These are phyloP conservation scores for Eruca vesicaria DNA, from an alignment of 441 rosid genomes.

Conservation along the genomic window DNA sequence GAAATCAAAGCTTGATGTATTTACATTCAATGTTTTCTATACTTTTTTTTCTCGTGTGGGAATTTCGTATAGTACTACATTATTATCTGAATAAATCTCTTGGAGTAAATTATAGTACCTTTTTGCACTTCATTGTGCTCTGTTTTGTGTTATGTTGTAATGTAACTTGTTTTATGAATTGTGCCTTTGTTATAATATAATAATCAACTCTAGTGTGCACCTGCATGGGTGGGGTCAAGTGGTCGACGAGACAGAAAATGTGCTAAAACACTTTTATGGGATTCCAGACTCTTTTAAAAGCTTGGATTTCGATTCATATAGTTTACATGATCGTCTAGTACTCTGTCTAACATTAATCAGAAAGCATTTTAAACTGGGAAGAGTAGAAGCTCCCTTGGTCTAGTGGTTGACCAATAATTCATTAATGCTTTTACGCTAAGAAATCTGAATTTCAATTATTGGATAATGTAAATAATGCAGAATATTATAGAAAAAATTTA, in stretches of 20 bases:
- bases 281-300: background rate
- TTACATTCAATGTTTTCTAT: background rate
- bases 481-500: too few species aligned
- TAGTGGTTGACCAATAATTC: too few species aligned
- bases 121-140: conserved; percentile 18
- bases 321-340: background rate
- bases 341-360: background rate
- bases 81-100: background rate
- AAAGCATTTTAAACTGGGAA: background rate
- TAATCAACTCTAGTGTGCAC: background rate
- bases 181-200: background rate
- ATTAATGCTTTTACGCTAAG: too few species aligned
- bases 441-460: too few species aligned
- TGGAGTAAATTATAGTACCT: background rate
- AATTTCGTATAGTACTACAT: conserved; percentile 6
- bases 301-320: background rate
- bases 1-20: conserved; percentile 43
- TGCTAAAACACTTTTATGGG: background rate
- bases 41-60: background rate
- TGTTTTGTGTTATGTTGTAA: conserved; percentile 1
- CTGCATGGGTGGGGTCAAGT: background rate
- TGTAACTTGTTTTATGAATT: background rate
- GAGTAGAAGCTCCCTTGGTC: too few species aligned
- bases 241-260: background rate
- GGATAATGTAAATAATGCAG: too few species aligned